Evolutionary conservation across 768 basidiomycete genomes (phyloP).

Genomic region (Collybia sp.): DNA sequence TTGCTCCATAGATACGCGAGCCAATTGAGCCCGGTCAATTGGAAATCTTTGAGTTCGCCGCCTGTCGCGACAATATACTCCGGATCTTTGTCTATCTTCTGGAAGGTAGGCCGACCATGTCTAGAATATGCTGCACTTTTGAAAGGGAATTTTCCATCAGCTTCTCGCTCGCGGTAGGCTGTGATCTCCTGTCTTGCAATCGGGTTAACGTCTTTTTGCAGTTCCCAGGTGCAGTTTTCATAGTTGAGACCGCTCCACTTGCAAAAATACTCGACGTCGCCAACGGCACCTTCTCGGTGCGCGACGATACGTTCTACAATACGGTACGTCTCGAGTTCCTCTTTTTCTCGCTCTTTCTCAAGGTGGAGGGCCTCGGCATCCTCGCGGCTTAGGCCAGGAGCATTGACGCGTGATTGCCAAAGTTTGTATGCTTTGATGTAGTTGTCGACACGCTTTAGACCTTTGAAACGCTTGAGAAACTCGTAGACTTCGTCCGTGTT

Average conservation of each 20-base stretch:
- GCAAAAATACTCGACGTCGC: conserved; percentile 84
- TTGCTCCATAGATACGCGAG: conserved; percentile 94
- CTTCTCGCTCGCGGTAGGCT: conserved; percentile 72
- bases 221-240: conserved; percentile 95
- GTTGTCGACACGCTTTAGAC: conserved; percentile 96
- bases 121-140: conserved; percentile 70
- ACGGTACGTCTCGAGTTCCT: conserved; percentile 88
- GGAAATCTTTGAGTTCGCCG: conserved; percentile 93
- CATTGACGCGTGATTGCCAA: conserved; percentile 62
- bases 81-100: conserved; percentile 84
- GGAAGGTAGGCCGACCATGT: conserved; percentile 70
- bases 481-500: conserved; percentile 99
- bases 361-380: conserved; percentile 87
- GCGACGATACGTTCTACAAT: conserved; percentile 88
- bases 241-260: conserved; percentile 96
- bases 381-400: conserved; percentile 72
- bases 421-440: conserved; percentile 90
- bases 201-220: conserved; percentile 69
- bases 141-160: conserved; percentile 78
- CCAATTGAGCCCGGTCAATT: conserved; percentile 98
- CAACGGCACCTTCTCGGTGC: conserved; percentile 59
- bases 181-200: conserved; percentile 78
- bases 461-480: conserved; percentile 92
- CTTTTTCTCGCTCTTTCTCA: conserved; percentile 86
- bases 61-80: conserved; percentile 76